phyloP scores from a whole-genome alignment of 164 flowering plant species.

The Vitis amurensis region DNA sequence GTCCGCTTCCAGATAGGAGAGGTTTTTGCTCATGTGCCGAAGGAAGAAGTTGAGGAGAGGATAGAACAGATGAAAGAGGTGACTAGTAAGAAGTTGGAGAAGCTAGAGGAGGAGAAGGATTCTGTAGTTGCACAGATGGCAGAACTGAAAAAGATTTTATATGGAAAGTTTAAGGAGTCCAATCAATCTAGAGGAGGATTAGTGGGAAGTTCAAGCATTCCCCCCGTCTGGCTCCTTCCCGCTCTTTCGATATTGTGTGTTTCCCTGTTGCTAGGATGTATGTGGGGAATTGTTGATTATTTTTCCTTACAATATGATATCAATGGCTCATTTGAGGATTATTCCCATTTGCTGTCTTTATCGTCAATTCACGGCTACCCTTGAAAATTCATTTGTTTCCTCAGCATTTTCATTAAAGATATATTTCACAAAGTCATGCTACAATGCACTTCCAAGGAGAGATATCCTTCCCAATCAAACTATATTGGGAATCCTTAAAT shows the following conservation, averaged over 20 bases:
- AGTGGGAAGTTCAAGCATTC: neutral
- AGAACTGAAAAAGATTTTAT: constrained; percentile 79
- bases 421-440: too few species aligned
- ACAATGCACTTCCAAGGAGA: too few species aligned
- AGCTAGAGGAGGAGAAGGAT: constrained; percentile 82
- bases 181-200: constrained; percentile 95
- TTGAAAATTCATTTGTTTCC: too few species aligned
- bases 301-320: too few species aligned
- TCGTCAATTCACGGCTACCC: too few species aligned
- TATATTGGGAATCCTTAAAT: too few species aligned
- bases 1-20: constrained; percentile 92
- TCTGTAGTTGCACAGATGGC: constrained; percentile 79
- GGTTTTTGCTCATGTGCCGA: constrained; percentile 87
- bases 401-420: too few species aligned
- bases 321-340: too few species aligned
- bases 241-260: neutral
- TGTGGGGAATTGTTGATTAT: too few species aligned
- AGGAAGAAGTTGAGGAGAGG: constrained; percentile 80
- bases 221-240: neutral
- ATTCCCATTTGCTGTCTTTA: too few species aligned
- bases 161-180: constrained; percentile 95
- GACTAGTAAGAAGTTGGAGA: constrained; percentile 60
- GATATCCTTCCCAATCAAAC: too few species aligned
- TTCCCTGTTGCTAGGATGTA: neutral
- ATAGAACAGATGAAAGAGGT: constrained; percentile 80